phyloP scores from a whole-genome alignment of 1,139 yeast species.

The Candida sp. region DNA sequence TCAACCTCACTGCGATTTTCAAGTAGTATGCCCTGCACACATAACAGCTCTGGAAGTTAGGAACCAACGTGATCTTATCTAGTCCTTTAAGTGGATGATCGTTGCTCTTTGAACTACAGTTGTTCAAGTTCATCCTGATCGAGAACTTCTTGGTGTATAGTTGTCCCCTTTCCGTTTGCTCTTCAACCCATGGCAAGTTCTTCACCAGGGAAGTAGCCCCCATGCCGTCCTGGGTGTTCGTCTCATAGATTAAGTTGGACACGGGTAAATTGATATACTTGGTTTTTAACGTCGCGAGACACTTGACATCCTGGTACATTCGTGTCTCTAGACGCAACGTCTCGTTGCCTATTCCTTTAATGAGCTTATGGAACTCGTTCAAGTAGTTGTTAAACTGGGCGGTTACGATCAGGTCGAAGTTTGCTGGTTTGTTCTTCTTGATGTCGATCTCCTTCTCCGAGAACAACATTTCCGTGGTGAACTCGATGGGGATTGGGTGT shows the following conservation, averaged over 20 bases:
- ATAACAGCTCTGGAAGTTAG: conserved; percentile 61
- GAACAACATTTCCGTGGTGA: conserved; percentile 46
- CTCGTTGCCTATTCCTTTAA: conserved; percentile 41
- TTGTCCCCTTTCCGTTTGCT: conserved; percentile 17
- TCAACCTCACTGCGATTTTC: conserved; percentile 33
- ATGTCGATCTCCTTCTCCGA: conserved; percentile 26
- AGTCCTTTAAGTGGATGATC: conserved; percentile 27
- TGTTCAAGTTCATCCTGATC: conserved; percentile 27
- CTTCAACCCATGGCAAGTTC: conserved; percentile 32
- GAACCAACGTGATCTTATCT: conserved; percentile 49
- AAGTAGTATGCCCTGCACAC: conserved; percentile 55
- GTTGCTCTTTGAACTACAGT: conserved; percentile 29
- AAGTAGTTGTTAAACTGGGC: conserved; percentile 33
- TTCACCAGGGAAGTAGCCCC: conserved; percentile 25
- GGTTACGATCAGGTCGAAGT: conserved; percentile 36
- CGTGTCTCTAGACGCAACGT: conserved; percentile 39
- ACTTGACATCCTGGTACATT: conserved; percentile 40
- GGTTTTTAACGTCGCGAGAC: conserved; percentile 37
- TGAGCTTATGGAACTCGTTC: conserved; percentile 30
- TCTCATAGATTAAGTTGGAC: conserved; percentile 19
- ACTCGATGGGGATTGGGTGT: conserved; percentile 43
- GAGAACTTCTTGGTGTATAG: conserved; percentile 32
- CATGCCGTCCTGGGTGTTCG: conserved; percentile 14
- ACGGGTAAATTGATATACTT: conserved; percentile 32
- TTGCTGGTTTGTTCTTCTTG: conserved; percentile 20